These are phyloP conservation scores for Stenocarpella maydis DNA, from an alignment of 2,329 filamentous ascomycete species.

Conservation along the genomic window DNA sequence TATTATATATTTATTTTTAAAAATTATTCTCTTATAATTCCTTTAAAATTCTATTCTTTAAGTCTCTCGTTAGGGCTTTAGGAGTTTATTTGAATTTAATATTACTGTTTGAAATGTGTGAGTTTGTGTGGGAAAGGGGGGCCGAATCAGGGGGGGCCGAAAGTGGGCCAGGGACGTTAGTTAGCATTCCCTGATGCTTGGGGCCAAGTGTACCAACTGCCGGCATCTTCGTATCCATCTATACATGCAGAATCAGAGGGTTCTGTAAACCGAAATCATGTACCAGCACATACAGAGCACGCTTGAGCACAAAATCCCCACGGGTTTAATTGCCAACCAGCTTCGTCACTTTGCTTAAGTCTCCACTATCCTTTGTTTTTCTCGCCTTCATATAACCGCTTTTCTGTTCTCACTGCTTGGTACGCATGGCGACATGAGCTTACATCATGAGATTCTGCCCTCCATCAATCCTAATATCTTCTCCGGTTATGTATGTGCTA, in stretches of 20 bases:
- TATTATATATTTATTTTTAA: too few relatives aligned
- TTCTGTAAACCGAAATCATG: background rate
- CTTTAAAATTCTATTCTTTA: too few relatives aligned
- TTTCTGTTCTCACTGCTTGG: too few relatives aligned
- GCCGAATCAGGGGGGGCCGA: too few relatives aligned
- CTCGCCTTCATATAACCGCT: background rate
- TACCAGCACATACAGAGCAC: background rate
- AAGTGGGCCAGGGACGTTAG: too few relatives aligned
- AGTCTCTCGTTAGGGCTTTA: too few relatives aligned
- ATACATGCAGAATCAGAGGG: background rate
- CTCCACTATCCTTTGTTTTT: background rate
- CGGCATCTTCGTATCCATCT: background rate
- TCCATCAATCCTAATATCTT: conserved; percentile 72
- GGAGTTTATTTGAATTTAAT: too few relatives aligned
- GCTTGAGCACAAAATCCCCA: background rate
- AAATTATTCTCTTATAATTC: too few relatives aligned
- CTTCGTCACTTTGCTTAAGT: too few relatives aligned
- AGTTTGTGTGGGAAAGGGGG: too few relatives aligned
- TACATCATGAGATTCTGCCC: conserved; percentile 43
- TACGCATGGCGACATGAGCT: background rate
- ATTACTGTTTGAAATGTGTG: too few relatives aligned
- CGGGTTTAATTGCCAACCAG: background rate
- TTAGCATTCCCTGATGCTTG: background rate
- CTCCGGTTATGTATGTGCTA: conserved; percentile 73
- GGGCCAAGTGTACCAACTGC: background rate